Base-by-base conservation (phyloP, 345 rosid species). In the Erucastrum elatum region DNA sequence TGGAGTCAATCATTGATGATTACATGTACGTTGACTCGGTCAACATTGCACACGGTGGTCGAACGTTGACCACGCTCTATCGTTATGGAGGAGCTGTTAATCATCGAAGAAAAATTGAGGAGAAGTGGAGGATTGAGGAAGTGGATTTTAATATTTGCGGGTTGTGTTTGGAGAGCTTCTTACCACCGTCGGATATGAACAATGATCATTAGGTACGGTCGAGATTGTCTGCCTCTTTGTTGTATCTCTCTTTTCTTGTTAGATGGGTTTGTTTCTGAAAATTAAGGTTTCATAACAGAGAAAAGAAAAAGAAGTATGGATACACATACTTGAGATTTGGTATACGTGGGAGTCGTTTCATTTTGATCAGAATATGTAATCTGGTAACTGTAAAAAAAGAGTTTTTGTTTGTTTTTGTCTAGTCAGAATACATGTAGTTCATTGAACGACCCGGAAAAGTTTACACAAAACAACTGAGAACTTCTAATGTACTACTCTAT, bases 171-270 rank as follows among this genome's bases (percentile, higher is more conserved):
- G 98, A 95, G 69, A 85, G 85, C 65, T 95, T 95, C 69, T 80
- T 95, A 65, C 97, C 99, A 75, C 98, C 99, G 16, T 85, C 93
- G 66, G 97, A 95, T 80, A 84, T 93, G n/a, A 88, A 82, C 70
- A 89, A 72, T 88, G 82, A 60, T 88, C 81, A 61, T 81, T 85
- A 70, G 79, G 15, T 41, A 64, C 66, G 76, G 84, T 72, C 46
- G 60, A 77, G 66, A 64, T 65, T 72, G 12, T 15, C 34, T 33
- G 62, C 29, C 6, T 7, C 59, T 49, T 26, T 49, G 25, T 21
- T 15, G 13, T 44, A 12, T 5, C 8, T 53, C n/a, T 51, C 3
- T 4, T 9, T 58, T 34, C 4, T 4, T 31, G 3, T 59, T 37
- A 34, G 56, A 64, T 33, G 34, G 11, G 26, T 55, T 26, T 26